Conservation (phyloP, 768 basidiomycete species). For the Suillus hirtellus region DNA sequence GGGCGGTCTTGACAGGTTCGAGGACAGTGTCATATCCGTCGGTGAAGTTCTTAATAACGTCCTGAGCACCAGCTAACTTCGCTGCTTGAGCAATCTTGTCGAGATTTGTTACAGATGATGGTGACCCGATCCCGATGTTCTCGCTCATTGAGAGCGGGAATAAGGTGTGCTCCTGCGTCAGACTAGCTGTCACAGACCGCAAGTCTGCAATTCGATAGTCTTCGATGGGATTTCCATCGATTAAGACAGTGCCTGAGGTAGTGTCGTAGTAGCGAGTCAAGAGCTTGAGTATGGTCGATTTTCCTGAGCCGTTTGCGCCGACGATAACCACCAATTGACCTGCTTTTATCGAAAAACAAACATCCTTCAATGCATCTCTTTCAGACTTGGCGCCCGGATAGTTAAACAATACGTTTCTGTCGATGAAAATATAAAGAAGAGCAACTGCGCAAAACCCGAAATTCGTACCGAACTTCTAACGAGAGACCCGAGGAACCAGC, state of each 20-base stretch:
- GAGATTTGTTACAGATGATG: slow-evolving; percentile 18
- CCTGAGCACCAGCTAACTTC: slow-evolving; percentile 40
- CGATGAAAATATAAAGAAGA: background rate
- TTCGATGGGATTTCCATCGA: slow-evolving; percentile 39
- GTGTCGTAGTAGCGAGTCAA: slow-evolving; percentile 36
- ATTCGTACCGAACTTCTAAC: slow-evolving; percentile 21
- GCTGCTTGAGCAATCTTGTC: slow-evolving; percentile 23
- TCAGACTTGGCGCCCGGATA: slow-evolving; percentile 45
- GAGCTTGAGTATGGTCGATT: slow-evolving; percentile 42
- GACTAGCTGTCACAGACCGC: slow-evolving; percentile 40
- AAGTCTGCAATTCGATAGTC: slow-evolving; percentile 34
- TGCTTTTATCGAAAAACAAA: slow-evolving; percentile 31
- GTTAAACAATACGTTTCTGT: slow-evolving; percentile 50
- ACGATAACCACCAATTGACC: slow-evolving; percentile 38
- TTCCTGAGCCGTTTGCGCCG: slow-evolving; percentile 36
- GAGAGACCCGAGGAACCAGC: slow-evolving; percentile 17
- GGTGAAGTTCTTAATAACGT: slow-evolving; percentile 39
- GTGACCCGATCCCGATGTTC: slow-evolving; percentile 40
- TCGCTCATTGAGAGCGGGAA: slow-evolving; percentile 41
- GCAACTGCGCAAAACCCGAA: background rate
- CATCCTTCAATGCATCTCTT: slow-evolving; percentile 23
- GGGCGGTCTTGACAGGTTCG: slow-evolving; percentile 30
- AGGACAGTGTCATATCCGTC: slow-evolving; percentile 41
- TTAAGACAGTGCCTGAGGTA: slow-evolving; percentile 37
- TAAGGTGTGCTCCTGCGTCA: slow-evolving; percentile 41